Base-by-base conservation (phyloP, 129 eudicot species). In the Silybum marianum region DNA sequence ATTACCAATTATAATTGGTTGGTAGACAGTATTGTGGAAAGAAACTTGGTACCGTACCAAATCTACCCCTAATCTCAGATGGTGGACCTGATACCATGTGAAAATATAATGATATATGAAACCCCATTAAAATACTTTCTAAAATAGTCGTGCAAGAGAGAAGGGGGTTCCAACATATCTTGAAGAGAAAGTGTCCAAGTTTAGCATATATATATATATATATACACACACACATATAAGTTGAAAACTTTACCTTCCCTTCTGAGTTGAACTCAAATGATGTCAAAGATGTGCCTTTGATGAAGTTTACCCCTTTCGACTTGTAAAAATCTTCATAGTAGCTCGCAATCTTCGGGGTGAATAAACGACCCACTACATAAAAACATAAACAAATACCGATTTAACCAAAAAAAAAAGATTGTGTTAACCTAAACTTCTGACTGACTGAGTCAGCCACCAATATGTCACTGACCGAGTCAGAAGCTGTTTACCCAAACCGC, bases 321-420 rank as follows among this genome's bases (percentile, higher is more conserved):
- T 87, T 81, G 93, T 95, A 95, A 79, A 85, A 90, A 23, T 95
- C 97, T 89, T 95, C 98, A 46, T 95, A 95, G 82, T 84, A 89
- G 79, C 85, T 76, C 7, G 99, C 92, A 54, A 95, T 89, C 85
- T 88, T 93, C 25, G 99, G 90, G 2, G 98, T 89, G 77, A 93
- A 95, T 76, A 95, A 88, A 58, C 98, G 97, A 25, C 88, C 90
- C 99, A 95, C 99, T 95, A 73, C 81, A 86, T 1, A 28, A 13
- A n/a, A 36, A 38, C 16, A 36, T 16, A 6, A 44, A 30, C 19
- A 38, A 24, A 78, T 78, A 1, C 11, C 1, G 11, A 40, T 13
- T 51, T 69, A 69, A 25, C 48, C 1, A 78, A 39, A 67, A 34
- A 13, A 67, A 34, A 13, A 77, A 21, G 38, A 67, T 2, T 0